These are phyloP conservation scores for Penicillium sclerotigenum DNA, from an alignment of 2,329 filamentous ascomycete species.

Conservation along the genomic window DNA sequence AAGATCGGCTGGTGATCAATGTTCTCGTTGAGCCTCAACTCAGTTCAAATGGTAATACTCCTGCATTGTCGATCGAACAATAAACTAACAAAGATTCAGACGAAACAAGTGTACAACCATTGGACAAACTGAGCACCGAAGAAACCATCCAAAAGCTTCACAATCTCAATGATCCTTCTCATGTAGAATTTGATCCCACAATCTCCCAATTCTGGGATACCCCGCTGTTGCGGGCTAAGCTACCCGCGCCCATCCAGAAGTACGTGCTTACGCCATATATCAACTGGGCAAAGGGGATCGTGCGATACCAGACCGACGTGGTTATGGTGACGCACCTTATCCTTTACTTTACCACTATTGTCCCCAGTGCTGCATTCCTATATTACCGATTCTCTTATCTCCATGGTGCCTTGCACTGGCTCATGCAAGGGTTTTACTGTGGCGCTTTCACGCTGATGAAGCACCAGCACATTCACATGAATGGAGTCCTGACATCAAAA, in stretches of 20 bases:
- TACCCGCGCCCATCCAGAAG: conserved; percentile 42
- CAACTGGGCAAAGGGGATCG: conserved; percentile 52
- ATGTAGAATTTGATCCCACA: conserved; percentile 53
- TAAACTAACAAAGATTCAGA: conserved; percentile 6
- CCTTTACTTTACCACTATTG: conserved; percentile 65
- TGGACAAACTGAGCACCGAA: conserved; percentile 14
- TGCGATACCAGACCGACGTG: conserved; percentile 68
- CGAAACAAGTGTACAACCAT: conserved; percentile 10
- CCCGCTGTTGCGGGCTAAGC: conserved; percentile 40
- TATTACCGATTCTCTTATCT: conserved; percentile 64
- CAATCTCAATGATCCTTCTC: conserved; percentile 49
- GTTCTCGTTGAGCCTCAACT: conserved; percentile 35
- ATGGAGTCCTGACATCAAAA: conserved; percentile 61
- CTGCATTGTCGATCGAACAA: background rate
- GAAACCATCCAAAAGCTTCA: conserved; percentile 46
- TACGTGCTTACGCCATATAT: conserved; percentile 61
- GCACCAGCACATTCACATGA: conserved; percentile 80
- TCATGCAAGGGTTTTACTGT: conserved; percentile 66
- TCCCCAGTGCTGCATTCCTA: conserved; percentile 66
- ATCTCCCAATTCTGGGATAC: conserved; percentile 54
- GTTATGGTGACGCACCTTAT: conserved; percentile 75
- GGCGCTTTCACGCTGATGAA: conserved; percentile 77
- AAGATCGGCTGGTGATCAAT: conserved; percentile 41
- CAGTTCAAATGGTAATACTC: conserved; percentile 11
- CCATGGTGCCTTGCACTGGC: conserved; percentile 64